These are phyloP conservation scores for Aspergillus arachidicola DNA, from an alignment of 2,329 filamentous ascomycete species.

Conservation along the genomic window DNA sequence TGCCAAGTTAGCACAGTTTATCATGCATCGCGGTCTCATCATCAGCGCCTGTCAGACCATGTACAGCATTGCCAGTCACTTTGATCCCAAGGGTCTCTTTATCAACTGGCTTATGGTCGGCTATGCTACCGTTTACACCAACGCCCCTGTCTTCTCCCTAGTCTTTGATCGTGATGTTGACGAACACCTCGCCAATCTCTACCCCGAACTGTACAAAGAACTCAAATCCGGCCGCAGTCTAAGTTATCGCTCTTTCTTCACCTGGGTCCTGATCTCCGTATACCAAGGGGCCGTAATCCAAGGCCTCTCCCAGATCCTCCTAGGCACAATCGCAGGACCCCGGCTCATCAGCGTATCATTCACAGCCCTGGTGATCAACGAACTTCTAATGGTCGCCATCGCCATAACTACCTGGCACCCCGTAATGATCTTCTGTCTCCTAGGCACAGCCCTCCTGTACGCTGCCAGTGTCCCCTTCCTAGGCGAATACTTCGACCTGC, in stretches of 20 bases:
- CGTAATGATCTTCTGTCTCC: constrained; percentile 80
- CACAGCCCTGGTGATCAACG: constrained; percentile 88
- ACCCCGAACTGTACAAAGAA: constrained; percentile 97
- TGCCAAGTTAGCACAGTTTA: constrained; percentile 95
- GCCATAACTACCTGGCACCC: constrained; percentile 97
- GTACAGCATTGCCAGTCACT: constrained; percentile 89
- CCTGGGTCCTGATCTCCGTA: constrained; percentile 92
- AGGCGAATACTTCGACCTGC: constrained; percentile 84
- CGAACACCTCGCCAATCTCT: constrained; percentile 88
- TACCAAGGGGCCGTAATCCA: constrained; percentile 97
- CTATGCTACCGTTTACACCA: constrained; percentile 95
- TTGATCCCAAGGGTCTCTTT: constrained; percentile 93
- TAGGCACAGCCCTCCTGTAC: constrained; percentile 82
- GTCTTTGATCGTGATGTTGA: constrained; percentile 95
- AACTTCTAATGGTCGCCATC: constrained; percentile 95
- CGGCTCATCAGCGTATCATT: constrained; percentile 89
- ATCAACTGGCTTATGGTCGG: constrained; percentile 96
- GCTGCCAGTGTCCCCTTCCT: constrained; percentile 83
- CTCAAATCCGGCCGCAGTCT: constrained; percentile 85
- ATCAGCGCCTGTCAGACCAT: constrained; percentile 96
- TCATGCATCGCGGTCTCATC: constrained; percentile 95
- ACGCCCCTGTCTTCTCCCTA: constrained; percentile 86
- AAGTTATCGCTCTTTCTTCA: constrained; percentile 91
- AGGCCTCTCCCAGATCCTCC: constrained; percentile 85
- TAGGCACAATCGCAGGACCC: constrained; percentile 67